Percentiles rank a stretch among this genome's conserved stretches.
Conservation (phyloP, 2,329 filamentous ascomycete genomes). For the Domatiomyces catenatus region DNA sequence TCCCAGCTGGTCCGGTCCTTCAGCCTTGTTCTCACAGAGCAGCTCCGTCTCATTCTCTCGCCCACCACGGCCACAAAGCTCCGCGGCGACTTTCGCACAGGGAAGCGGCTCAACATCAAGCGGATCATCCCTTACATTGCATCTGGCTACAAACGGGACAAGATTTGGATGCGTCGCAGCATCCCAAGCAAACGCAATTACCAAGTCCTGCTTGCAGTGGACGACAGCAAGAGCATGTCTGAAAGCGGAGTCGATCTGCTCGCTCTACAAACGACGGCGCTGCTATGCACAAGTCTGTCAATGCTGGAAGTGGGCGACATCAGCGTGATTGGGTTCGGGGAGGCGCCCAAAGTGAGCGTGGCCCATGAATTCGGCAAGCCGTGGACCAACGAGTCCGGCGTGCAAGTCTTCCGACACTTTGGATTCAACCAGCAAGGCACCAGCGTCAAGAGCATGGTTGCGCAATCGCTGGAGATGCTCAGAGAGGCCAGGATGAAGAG, state of each 20-base stretch:
- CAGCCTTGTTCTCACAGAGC: constrained; percentile 78
- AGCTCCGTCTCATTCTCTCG: constrained; percentile 85
- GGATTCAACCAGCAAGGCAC: constrained; percentile 74
- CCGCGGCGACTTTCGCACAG: constrained; percentile 88
- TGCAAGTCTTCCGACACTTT: constrained; percentile 71
- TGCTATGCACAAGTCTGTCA: constrained; percentile 70
- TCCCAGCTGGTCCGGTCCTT: constrained; percentile 72
- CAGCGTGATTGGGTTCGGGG: constrained; percentile 80
- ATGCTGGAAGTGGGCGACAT: constrained; percentile 94
- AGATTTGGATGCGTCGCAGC: constrained; percentile 96
- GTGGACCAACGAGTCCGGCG: constrained; percentile 67
- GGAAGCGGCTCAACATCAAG: constrained; percentile 97
- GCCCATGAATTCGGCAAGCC: constrained; percentile 74
- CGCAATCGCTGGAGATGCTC: constrained; percentile 67
- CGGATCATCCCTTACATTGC: constrained; percentile 99
- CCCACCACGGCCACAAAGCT: constrained; percentile 93
- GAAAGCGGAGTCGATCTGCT: constrained; percentile 62
- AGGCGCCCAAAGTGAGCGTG: constrained; percentile 53
- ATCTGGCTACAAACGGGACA: constrained; percentile 95
- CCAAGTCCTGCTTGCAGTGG: constrained; percentile 93
- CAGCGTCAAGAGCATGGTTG: constrained; percentile 65
- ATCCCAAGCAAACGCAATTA: constrained; percentile 88
- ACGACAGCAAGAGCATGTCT: constrained; percentile 89
- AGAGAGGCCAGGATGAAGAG: constrained; percentile 51
- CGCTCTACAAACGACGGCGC: constrained; percentile 84